Evolutionary conservation across 352 stramenopile species (phyloP).

Genomic region (Globisporangium sylvaticum): DNA sequence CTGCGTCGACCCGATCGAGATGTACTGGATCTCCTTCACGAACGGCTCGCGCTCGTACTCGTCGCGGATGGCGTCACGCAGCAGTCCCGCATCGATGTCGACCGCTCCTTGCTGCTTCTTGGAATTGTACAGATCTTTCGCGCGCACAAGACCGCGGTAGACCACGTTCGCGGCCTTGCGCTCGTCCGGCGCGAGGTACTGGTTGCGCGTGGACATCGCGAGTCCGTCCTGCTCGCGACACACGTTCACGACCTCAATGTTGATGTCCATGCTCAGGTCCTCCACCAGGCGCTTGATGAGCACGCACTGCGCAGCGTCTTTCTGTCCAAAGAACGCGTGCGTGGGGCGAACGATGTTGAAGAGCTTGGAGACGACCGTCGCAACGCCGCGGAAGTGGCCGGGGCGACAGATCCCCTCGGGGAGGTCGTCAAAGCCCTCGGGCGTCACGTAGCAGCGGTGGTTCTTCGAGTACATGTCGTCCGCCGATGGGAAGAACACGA

Average conservation of each 20-base stretch:
- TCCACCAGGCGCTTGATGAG: conserved; percentile 94
- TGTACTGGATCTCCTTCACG: conserved; percentile 94
- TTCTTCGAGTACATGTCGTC: conserved; percentile 88
- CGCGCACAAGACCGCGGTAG: conserved; percentile 69
- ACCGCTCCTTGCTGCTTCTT: conserved; percentile 16
- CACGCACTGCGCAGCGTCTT: conserved; percentile 97
- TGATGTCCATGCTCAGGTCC: conserved; percentile 95
- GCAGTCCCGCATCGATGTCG: conserved; percentile 22
- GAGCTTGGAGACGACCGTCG: conserved; percentile 98
- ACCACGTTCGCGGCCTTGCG: conserved; percentile 85
- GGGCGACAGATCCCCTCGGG: conserved; percentile 91
- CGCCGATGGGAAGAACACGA: conserved; percentile 83
- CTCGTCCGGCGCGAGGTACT: conserved; percentile 93
- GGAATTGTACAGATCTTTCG: conserved; percentile 38
- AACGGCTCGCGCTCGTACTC: conserved; percentile 86
- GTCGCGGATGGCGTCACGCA: conserved; percentile 41
- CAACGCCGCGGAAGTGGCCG: conserved; percentile 98
- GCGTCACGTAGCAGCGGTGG: conserved; percentile 90
- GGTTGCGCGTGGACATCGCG: conserved; percentile 97
- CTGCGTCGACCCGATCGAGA: conserved; percentile 91
- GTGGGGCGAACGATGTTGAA: conserved; percentile 98
- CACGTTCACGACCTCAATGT: conserved; percentile 91
- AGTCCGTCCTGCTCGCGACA: conserved; percentile 94
- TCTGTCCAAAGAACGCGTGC: conserved; percentile 98
- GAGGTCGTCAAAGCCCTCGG: conserved; percentile 93